phyloP scores from a whole-genome alignment of 2,329 filamentous ascomycete genomes.

The Plenodomus biglobosus region DNA sequence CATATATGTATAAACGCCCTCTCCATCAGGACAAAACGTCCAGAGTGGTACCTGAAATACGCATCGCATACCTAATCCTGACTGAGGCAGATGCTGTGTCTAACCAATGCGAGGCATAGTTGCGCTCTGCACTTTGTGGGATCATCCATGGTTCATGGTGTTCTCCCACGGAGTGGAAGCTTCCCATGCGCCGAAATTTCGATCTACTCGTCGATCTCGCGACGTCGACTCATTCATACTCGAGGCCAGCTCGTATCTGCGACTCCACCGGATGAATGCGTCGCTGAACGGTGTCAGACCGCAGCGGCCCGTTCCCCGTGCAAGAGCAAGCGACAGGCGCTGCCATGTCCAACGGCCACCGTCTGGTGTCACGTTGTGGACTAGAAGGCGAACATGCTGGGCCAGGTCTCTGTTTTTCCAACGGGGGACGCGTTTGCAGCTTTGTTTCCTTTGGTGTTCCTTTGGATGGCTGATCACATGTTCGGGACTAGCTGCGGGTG shows the following conservation, averaged over 20 bases:
- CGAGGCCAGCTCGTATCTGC: slow-evolving; percentile 15
- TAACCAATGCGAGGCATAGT: not conserved
- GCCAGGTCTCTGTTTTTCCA: not conserved
- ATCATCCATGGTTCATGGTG: not conserved
- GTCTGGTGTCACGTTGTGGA: slow-evolving; percentile 1
- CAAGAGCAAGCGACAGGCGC: slow-evolving; percentile 3
- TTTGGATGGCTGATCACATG: slow-evolving; percentile 15
- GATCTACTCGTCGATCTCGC: not conserved
- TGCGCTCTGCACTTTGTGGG: not conserved
- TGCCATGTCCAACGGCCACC: not conserved
- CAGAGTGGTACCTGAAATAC: not conserved
- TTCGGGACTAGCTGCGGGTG: slow-evolving; percentile 14
- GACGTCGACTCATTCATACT: not conserved
- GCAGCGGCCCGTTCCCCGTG: slow-evolving; percentile 35
- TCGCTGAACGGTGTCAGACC: slow-evolving; percentile 24
- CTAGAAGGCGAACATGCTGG: no score
- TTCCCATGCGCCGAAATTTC: not conserved
- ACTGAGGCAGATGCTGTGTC: no score
- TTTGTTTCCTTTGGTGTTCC: not conserved
- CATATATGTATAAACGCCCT: not conserved
- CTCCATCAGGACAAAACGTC: not conserved
- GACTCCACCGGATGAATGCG: slow-evolving; percentile 13
- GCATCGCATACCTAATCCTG: not conserved
- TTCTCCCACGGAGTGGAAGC: not conserved
- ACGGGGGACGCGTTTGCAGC: not conserved